These are phyloP conservation scores for Gossypium longicalyx DNA, from an alignment of 345 rosid genomes.

Conservation along the genomic window DNA sequence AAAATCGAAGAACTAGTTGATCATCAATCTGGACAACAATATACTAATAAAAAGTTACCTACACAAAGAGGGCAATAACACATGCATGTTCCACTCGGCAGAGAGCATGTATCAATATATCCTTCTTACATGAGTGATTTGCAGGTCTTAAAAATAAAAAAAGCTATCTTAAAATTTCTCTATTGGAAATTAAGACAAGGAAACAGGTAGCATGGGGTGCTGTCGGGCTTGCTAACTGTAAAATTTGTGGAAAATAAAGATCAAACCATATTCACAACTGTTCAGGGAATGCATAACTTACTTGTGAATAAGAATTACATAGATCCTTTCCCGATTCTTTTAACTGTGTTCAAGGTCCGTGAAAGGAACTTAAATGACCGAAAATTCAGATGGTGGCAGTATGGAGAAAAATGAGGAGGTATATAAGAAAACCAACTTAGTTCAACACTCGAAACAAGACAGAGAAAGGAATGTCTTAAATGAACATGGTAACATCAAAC, in stretches of 20 bases:
- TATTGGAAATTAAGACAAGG: background rate
- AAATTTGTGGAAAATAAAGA: background rate
- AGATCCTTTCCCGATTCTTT: background rate
- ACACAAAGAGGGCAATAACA: background rate
- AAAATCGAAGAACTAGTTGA: conserved; percentile 3
- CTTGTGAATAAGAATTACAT: background rate
- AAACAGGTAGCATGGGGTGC: background rate
- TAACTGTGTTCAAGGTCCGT: no score
- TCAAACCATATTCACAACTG: background rate
- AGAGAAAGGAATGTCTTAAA: background rate
- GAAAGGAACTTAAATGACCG: background rate
- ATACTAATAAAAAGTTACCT: background rate
- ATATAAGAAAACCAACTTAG: background rate
- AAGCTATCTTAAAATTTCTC: background rate
- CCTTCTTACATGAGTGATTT: background rate
- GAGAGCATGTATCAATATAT: background rate
- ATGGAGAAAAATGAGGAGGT: background rate
- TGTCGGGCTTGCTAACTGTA: background rate
- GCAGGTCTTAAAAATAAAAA: background rate
- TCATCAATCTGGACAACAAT: background rate
- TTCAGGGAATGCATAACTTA: background rate
- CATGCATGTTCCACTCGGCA: background rate
- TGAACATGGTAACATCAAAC: background rate
- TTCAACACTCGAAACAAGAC: background rate
- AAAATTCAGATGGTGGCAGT: background rate